Conservation (phyloP, 495 filamentous ascomycete genomes). For the Annulohypoxylon maeteangense region DNA sequence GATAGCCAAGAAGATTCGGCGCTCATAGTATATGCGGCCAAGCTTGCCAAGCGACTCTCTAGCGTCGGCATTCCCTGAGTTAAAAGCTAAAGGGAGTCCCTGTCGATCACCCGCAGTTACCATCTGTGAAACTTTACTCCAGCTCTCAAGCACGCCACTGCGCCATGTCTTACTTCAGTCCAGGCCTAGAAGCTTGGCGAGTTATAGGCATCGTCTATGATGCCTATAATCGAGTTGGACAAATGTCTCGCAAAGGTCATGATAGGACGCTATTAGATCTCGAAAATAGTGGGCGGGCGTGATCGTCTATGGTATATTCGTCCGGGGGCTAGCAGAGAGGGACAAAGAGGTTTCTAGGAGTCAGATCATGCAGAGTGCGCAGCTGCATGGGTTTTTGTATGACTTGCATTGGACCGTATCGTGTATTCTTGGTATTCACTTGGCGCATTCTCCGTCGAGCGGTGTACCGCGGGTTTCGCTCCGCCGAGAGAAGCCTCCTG, state of each 20-base stretch:
- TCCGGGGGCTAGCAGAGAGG: not conserved
- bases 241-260: not conserved
- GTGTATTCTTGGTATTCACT: slow-evolving; percentile 35
- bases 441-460: slow-evolving; percentile 32
- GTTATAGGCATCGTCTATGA: not conserved
- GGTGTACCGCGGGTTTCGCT: slow-evolving; percentile 32
- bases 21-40: slow-evolving; percentile 35
- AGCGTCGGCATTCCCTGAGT: slow-evolving; percentile 32
- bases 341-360: too few species aligned
- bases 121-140: slow-evolving; percentile 24
- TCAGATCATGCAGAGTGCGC: slow-evolving; percentile 6
- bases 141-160: slow-evolving; percentile 26
- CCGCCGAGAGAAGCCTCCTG: slow-evolving; percentile 33
- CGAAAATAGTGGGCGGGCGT: not conserved
- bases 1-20: slow-evolving; percentile 28
- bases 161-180: slow-evolving; percentile 21
- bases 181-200: slow-evolving; percentile 29
- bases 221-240: not conserved
- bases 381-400: slow-evolving; percentile 13
- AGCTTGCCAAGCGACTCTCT: slow-evolving; percentile 30
- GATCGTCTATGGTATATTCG: not conserved
- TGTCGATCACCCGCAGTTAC: slow-evolving; percentile 41
- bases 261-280: not conserved
- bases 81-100: slow-evolving; percentile 27
- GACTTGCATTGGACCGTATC: slow-evolving; percentile 34